Evolutionary conservation across 495 filamentous ascomycete species (phyloP), one percentile per base, ranked within the genome.

Genomic region (Gamarada debralockiae): DNA sequence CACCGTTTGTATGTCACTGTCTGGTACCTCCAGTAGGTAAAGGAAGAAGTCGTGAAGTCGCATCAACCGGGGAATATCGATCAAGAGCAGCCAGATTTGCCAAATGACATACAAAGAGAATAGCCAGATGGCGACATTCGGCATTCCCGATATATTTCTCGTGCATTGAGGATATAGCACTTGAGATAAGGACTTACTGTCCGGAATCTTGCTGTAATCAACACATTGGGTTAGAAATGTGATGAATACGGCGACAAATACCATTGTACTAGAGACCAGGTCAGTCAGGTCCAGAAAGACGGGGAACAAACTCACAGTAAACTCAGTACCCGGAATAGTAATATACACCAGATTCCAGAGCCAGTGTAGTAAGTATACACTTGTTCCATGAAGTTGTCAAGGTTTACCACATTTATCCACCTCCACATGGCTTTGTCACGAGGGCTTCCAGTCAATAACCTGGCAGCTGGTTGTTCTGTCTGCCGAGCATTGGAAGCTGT

Each of bases 1-100:
- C 27, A 97, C 85, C 0, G 92, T 96, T 68, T 97, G 95, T 63
- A 98, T 95, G 55, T 98, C 95, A 18, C 81, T 73, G 59, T 97
- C 95, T 2, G 89, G 87, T 27, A 98, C 85, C 25, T 86, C 84
- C 14, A 98, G 80, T 6, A 97, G 76, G 62, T 97, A 81, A 36
- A 80, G 69, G 67, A 90, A 98, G 68, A 97, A 98, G 66, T 93
- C 84, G 60, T 91, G 90, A 67, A 96, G 82, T 25, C 88, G 76
- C 57, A 79, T 72, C 14, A 97, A 77, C 18, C 84, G 78, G 15
- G 84, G 85, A 29, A 92, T 75, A 56, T 90, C 89, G n/a, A 86
- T 64, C 34, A 92, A 51, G 58, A 84, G 86, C 55, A 86, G 82
- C 46, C 91, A 83, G 18, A 86, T 67, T 69, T 86, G 90, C 63